Conservation (phyloP, 768 basidiomycete genomes). For the Rhizopogon sp. region DNA sequence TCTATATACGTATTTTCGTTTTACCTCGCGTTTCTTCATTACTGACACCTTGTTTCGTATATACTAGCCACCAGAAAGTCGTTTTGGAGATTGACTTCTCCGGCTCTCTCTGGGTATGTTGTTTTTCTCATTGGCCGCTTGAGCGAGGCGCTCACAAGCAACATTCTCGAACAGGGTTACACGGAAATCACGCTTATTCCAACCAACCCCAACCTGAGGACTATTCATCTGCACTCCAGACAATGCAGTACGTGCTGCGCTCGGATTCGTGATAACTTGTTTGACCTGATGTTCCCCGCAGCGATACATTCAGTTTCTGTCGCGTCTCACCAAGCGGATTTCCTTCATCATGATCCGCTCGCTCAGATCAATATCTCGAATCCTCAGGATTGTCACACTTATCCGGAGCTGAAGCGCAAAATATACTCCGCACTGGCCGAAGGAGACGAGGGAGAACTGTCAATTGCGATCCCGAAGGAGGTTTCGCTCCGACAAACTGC, state of each 20-base stretch:
- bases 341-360: conserved; percentile 73
- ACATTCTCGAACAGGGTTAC: conserved; percentile 59
- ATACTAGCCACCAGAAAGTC: conserved; percentile 94
- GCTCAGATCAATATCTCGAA: conserved; percentile 60
- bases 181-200: conserved; percentile 91
- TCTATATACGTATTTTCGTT: conserved; percentile 70
- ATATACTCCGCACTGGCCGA: conserved; percentile 89
- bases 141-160: conserved; percentile 14
- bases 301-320: conserved; percentile 74
- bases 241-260: conserved; percentile 68
- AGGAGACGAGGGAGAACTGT: conserved; percentile 90
- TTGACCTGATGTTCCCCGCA: conserved; percentile 28
- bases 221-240: conserved; percentile 83
- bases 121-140: conserved; percentile 19
- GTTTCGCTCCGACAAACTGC: conserved; percentile 61
- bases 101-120: conserved; percentile 75
- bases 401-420: conserved; percentile 91
- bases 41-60: conserved; percentile 48
- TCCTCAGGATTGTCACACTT: conserved; percentile 75
- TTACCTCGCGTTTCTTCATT: conserved; percentile 18
- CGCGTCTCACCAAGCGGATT: conserved; percentile 67
- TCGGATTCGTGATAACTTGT: conserved; percentile 12
- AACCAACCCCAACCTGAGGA: conserved; percentile 69
- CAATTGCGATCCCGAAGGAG: conserved; percentile 79
- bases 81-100: conserved; percentile 91